Conservation (phyloP, 2,329 filamentous ascomycete species). For the Ascochyta koolunga region DNA sequence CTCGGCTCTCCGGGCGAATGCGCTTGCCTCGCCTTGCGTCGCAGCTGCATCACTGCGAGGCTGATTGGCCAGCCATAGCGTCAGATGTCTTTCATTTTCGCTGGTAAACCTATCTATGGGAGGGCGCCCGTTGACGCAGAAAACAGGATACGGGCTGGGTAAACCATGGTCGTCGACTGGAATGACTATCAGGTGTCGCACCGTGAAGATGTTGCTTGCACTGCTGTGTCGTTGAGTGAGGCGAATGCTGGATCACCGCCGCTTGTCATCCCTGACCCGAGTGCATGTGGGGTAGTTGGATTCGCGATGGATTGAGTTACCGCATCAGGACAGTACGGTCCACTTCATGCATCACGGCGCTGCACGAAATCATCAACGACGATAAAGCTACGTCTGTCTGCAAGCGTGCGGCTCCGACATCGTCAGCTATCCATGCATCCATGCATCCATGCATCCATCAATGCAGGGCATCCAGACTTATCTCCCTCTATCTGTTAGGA, state of each 20-base stretch:
- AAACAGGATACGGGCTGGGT: constrained; percentile 30
- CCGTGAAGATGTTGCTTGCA: constrained; percentile 9
- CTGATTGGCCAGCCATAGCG: constrained; percentile 28
- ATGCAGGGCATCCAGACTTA: constrained; percentile 13
- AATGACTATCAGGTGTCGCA: constrained; percentile 7
- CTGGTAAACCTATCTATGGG: constrained; percentile 29
- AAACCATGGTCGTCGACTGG: constrained; percentile 14
- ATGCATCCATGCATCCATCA: not conserved
- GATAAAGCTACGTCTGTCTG: constrained; percentile 33
- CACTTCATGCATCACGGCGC: constrained; percentile 29
- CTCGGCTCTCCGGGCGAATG: constrained; percentile 24
- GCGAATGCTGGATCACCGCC: constrained; percentile 17
- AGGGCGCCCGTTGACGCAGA: constrained; percentile 33
- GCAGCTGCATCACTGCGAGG: constrained; percentile 23
- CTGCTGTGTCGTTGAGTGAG: constrained; percentile 10
- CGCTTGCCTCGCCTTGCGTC: constrained; percentile 16
- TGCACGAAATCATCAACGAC: constrained; percentile 23
- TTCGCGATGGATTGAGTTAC: constrained; percentile 18
- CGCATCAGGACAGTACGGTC: constrained; percentile 16
- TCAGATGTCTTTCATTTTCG: constrained; percentile 1
- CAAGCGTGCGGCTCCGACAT: constrained; percentile 19
- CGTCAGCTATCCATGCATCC: not conserved
- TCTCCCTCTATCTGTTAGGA: not conserved
- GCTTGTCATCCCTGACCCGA: constrained; percentile 12
- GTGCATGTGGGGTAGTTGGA: constrained; percentile 21